These are phyloP conservation scores for Cutaneotrichosporon cutaneum DNA, from an alignment of 1,284 basidiomycete species.

Conservation along the genomic window DNA sequence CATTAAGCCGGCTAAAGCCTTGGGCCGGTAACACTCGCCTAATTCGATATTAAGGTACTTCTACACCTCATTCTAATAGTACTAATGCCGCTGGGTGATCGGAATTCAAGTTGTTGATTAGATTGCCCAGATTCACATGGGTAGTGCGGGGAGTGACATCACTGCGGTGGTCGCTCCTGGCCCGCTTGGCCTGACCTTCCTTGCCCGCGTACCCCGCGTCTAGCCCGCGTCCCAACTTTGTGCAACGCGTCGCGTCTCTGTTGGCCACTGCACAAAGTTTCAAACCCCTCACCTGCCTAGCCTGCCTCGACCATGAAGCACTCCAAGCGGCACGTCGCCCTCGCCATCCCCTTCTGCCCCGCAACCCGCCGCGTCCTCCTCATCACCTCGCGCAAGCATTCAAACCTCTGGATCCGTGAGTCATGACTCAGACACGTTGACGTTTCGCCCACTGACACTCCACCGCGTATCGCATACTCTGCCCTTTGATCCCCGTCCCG, in stretches of 20 bases:
- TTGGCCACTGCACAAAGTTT: not conserved
- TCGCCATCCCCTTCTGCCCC: conserved; percentile 41
- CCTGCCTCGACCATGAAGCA: conserved; percentile 15
- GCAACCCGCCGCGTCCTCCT: conserved; percentile 39
- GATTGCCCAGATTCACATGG: not conserved
- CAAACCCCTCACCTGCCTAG: not conserved
- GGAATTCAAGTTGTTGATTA: not conserved
- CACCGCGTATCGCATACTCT: not conserved
- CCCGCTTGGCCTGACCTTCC: too few species aligned
- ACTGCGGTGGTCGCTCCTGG: too few species aligned
- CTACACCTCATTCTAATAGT: too few species aligned
- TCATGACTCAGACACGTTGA: not conserved
- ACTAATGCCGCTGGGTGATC: not conserved
- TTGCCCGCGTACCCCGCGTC: not conserved
- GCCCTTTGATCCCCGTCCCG: not conserved
- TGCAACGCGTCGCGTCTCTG: not conserved
- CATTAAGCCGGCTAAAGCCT: too few species aligned
- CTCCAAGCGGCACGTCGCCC: conserved; percentile 40
- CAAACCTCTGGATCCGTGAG: conserved; percentile 48
- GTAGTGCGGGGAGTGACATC: too few species aligned
- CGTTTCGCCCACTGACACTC: not conserved
- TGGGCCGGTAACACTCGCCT: too few species aligned
- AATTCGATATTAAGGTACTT: too few species aligned
- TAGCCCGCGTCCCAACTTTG: too few species aligned
- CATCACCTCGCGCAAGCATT: conserved; percentile 46